Percentiles rank a stretch among this genome's conserved stretches.
phyloP scores from a whole-genome alignment of 768 basidiomycete species.

The Boletales sp. region DNA sequence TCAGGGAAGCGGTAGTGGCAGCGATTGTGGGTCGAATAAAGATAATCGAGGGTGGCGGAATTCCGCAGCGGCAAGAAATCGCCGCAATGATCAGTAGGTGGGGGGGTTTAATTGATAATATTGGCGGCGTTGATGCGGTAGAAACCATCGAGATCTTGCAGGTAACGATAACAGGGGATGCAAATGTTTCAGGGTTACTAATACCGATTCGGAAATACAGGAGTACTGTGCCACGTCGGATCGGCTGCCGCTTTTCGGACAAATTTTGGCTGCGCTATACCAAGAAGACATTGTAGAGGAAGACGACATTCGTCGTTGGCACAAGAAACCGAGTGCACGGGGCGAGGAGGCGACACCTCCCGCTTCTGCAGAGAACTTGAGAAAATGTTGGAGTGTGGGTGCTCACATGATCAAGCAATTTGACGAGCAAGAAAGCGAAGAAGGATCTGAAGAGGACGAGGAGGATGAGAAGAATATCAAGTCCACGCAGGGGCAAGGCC shows the following conservation, averaged over 20 bases:
- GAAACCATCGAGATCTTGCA: slow-evolving; percentile 80
- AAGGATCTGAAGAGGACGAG: slow-evolving; percentile 33
- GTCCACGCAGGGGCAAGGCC: background rate
- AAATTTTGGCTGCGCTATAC: slow-evolving; percentile 82
- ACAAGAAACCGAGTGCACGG: slow-evolving; percentile 52
- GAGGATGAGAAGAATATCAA: slow-evolving; percentile 18
- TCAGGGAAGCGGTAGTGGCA: slow-evolving; percentile 85
- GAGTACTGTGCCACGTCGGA: slow-evolving; percentile 61
- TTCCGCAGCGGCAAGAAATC: slow-evolving; percentile 63
- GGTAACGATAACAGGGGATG: slow-evolving; percentile 36
- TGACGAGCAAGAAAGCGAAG: slow-evolving; percentile 68
- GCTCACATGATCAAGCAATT: slow-evolving; percentile 78
- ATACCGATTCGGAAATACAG: slow-evolving; percentile 33
- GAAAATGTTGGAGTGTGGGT: slow-evolving; percentile 68
- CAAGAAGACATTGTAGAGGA: slow-evolving; percentile 91
- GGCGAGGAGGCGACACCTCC: slow-evolving; percentile 45
- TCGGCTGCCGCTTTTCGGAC: slow-evolving; percentile 73
- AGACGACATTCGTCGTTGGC: slow-evolving; percentile 88
- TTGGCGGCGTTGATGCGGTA: slow-evolving; percentile 80
- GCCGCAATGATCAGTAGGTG: slow-evolving; percentile 64
- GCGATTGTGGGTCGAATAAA: slow-evolving; percentile 73
- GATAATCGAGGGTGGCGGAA: slow-evolving; percentile 53
- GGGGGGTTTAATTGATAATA: slow-evolving; percentile 77
- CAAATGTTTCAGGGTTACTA: background rate
- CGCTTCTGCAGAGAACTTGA: slow-evolving; percentile 48